A percentile compares a stretch with the other conserved stretches of the same genome.
These are phyloP conservation scores for Cordyceps cicadae DNA, from an alignment of 2,329 filamentous ascomycete genomes.

Conservation along the genomic window DNA sequence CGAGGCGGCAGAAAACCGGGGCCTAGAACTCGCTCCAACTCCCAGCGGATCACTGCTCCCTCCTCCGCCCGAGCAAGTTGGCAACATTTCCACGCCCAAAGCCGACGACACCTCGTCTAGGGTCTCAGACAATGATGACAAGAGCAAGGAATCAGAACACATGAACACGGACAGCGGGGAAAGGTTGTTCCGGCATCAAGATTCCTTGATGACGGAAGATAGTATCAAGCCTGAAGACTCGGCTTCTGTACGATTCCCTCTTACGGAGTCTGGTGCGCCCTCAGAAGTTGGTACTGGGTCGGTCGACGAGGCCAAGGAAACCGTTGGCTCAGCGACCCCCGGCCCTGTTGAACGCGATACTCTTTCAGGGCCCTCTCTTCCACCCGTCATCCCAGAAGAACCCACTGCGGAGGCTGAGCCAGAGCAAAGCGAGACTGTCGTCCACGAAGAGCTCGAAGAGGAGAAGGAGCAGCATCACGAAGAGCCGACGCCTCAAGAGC, in stretches of 20 bases:
- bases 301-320: constrained; percentile 17
- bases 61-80: constrained; percentile 32
- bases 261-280: constrained; percentile 22
- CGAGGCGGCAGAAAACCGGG: constrained; percentile 19
- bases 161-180: constrained; percentile 12
- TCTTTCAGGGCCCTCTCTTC: constrained; percentile 11
- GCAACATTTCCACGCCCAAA: constrained; percentile 30
- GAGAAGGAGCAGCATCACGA: background rate
- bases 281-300: constrained; percentile 21
- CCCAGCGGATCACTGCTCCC: constrained; percentile 22
- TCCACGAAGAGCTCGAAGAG: background rate
- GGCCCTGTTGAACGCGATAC: constrained; percentile 4
- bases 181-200: constrained; percentile 21
- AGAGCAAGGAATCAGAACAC: constrained; percentile 19
- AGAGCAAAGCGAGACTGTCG: background rate
- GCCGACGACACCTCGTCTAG: constrained; percentile 20
- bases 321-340: background rate
- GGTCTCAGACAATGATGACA: constrained; percentile 19
- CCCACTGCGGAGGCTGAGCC: background rate
- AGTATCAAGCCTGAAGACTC: constrained; percentile 31
- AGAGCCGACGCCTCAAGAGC: background rate
- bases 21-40: constrained; percentile 13
- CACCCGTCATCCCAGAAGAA: background rate
- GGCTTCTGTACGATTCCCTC: constrained; percentile 24
- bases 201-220: constrained; percentile 30